phyloP scores from a whole-genome alignment of 306 rosid genomes.

The Biancaea sappan region DNA sequence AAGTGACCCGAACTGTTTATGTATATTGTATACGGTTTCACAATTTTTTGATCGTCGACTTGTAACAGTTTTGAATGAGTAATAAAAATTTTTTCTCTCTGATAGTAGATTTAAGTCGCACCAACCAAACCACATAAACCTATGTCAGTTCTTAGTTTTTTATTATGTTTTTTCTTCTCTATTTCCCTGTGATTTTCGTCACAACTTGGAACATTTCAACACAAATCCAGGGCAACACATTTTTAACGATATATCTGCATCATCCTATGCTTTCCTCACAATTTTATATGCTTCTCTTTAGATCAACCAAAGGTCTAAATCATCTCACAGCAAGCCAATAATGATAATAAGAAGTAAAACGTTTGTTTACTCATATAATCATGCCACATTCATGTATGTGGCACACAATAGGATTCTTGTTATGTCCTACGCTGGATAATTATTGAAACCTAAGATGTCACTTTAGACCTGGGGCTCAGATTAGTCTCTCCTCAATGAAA shows the following conservation, averaged over 20 bases:
- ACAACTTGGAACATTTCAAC: constrained; percentile 5
- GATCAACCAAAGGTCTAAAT: neutral
- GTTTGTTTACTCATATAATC: neutral
- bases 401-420: neutral
- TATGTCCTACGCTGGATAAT: neutral
- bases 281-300: neutral
- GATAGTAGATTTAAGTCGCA: too few relatives aligned
- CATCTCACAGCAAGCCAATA: neutral
- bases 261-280: neutral
- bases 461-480: too few relatives aligned
- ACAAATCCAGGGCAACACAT: neutral
- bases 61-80: too few relatives aligned
- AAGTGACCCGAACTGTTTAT: too few relatives aligned
- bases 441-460: neutral
- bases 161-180: too few relatives aligned
- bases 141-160: too few relatives aligned
- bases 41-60: too few relatives aligned
- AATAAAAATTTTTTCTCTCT: too few relatives aligned
- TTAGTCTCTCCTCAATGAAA: too few relatives aligned
- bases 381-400: neutral
- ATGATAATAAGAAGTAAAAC: neutral
- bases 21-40: too few relatives aligned
- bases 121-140: too few relatives aligned
- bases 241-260: neutral
- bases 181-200: too few relatives aligned